A percentile compares a stretch with the other conserved stretches of the same genome.
These are phyloP conservation scores for Dictyostelium discoideum DNA, from an alignment of 78 protist genomes.

Conservation along the genomic window dicty_2.7 NC_007089.4:2143501-2144000, in stretches of 20 bases:
- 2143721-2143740: slow-evolving; percentile 59
- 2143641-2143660: neutral
- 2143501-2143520: slow-evolving; percentile 28
- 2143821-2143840: slow-evolving; percentile 36
- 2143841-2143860: neutral
- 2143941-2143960: neutral
- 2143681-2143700: too few relatives aligned
- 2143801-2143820: slow-evolving; percentile 69
- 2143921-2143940: neutral
- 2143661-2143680: too few relatives aligned
- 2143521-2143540: slow-evolving; percentile 11
- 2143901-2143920: neutral
- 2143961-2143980: neutral
- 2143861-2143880: neutral
- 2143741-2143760: slow-evolving; percentile 69
- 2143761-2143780: slow-evolving; percentile 21
- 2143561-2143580: slow-evolving; percentile 7
- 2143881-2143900: neutral
- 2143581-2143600: slow-evolving; percentile 29
- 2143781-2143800: slow-evolving; percentile 36
- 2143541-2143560: slow-evolving; percentile 8
- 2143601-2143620: neutral
- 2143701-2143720: slow-evolving; percentile 25
- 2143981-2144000: neutral
- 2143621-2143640: neutral